Evolutionary conservation across 805 yeast genomes (phyloP), one percentile per base, ranked within the genome.

Genomic region (Pichia californica): DNA sequence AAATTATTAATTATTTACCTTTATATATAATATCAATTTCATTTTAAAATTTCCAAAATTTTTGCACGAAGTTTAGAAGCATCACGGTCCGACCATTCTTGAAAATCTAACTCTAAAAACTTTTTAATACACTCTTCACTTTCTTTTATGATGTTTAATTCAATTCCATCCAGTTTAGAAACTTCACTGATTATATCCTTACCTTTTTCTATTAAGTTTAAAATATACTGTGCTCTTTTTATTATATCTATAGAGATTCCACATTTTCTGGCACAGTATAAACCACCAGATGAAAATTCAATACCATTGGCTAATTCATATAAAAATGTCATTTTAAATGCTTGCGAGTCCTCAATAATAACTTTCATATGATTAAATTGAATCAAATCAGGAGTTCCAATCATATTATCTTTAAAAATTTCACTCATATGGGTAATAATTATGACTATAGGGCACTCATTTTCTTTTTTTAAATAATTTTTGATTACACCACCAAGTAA

Each of bases 371-470:
- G 66, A n/a, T 49, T 52, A 2, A 66, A 51, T 1, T 56, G 57
- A 0, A 48, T 40, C 2, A 26, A 13, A 5, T 38, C 11, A 5
- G 38, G 28, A 10, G 49, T 38, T 0, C 43, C 42, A 0, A 57
- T 31, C 4, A 67, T 34, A 2, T 57, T 51, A 1, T 53, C 45
- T 13, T 55, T 50, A 34, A 71, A 68, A 6, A 71, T 47, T 40
- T 68, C 75, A 50, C 65, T 69, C 45, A 67, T 69, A 56, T 73
- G 76, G 0, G 76, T 71, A 7, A 71, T 64, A 1, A 67, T 54
- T 1, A 72, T 34, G 0, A 61, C 53, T 39, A 38, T 36, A 7
- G 55, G 50, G 1, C 44, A 14, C 9, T 64, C 50, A 0, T 67
- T 58, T 7, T 55, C 50, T 1, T 18, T 14, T 7, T 23, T 25